A percentile compares a stretch with the other conserved stretches of the same genome.
phyloP scores from a whole-genome alignment of 192 early-diverging fungal genomes.

The Podila epicladia region DNA sequence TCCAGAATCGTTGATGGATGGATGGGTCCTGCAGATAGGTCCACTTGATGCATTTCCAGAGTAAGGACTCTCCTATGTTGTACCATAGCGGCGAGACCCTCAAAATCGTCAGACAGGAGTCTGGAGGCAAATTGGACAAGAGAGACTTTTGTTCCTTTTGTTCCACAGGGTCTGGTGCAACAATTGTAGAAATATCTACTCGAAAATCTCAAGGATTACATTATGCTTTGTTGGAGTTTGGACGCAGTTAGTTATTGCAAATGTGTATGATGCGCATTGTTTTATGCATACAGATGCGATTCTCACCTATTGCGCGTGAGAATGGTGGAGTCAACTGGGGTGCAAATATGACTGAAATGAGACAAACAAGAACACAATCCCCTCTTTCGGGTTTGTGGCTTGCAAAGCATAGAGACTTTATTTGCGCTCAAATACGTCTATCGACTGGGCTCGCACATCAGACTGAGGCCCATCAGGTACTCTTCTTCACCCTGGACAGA shows the following conservation, averaged over 20 bases:
- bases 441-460: conserved; percentile 30
- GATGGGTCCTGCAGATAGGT: background rate
- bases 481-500: conserved; percentile 43
- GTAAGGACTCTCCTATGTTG: conserved; percentile 9
- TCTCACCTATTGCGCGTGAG: no score
- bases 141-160: background rate
- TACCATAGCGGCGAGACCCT: conserved; percentile 22
- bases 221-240: background rate
- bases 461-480: conserved; percentile 41
- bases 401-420: no score
- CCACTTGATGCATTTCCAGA: background rate
- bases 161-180: conserved; percentile 7
- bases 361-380: no score
- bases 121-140: background rate
- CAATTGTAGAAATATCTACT: conserved; percentile 9
- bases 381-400: no score
- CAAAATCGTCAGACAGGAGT: conserved; percentile 10
- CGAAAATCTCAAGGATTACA: conserved; percentile 30
- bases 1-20: conserved; percentile 5
- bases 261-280: no score
- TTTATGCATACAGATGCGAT: no score
- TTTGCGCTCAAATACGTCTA: background rate
- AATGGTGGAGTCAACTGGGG: no score
- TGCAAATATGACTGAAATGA: no score
- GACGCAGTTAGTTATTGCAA: no score